A percentile compares a stretch with the other conserved stretches of the same genome.
Evolutionary conservation across 164 flowering plant genomes (phyloP).

Genomic region (Stephania yunnanensis): DNA sequence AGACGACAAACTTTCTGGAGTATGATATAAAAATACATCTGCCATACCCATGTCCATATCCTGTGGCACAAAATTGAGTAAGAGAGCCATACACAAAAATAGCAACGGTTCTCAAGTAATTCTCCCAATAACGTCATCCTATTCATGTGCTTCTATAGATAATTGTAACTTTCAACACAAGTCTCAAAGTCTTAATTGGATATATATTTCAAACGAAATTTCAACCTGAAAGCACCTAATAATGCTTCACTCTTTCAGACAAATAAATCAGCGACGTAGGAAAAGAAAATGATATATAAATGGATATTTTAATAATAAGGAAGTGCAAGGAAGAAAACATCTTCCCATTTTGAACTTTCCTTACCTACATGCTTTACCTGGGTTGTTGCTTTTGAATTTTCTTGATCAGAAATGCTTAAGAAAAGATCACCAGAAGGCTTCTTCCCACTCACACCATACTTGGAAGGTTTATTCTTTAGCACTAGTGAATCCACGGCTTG

Average conservation of each 20-base stretch:
- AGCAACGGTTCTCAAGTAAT: background rate
- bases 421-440: slow-evolving; percentile 13
- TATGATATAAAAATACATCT: slow-evolving; percentile 9
- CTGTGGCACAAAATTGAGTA: slow-evolving; percentile 24
- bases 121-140: background rate
- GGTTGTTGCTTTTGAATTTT: slow-evolving; percentile 3
- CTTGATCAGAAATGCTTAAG: slow-evolving; percentile 5
- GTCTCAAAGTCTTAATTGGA: background rate
- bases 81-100: background rate
- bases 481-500: background rate
- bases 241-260: background rate
- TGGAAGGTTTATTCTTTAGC: slow-evolving; percentile 10
- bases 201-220: background rate
- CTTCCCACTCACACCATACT: slow-evolving; percentile 14
- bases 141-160: background rate
- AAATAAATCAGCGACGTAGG: background rate
- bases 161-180: background rate
- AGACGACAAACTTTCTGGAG: slow-evolving; percentile 16
- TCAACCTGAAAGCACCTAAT: background rate
- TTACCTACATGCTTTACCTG: slow-evolving; percentile 6
- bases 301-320: background rate
- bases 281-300: background rate
- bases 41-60: slow-evolving; percentile 13
- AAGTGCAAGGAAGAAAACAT: background rate
- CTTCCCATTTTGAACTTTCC: slow-evolving; percentile 4